A percentile compares a stretch with the other conserved stretches of the same genome.
phyloP scores from a whole-genome alignment of 306 rosid genomes.

The Vigna hirtella region DNA sequence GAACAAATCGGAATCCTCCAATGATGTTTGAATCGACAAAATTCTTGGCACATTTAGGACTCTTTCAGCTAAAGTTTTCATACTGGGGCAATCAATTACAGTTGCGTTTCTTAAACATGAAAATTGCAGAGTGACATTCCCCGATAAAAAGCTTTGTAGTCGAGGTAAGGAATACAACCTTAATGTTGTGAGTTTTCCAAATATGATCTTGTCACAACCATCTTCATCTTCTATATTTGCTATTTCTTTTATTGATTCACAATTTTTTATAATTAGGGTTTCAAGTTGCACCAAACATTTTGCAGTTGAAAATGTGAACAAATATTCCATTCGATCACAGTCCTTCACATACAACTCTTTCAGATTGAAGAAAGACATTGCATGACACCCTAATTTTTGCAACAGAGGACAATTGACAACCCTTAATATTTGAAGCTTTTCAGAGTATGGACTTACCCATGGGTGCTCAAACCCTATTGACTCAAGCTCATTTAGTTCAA shows the following conservation, averaged over 20 bases:
- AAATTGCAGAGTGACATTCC: conserved; percentile 13
- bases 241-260: conserved; percentile 20
- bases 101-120: neutral
- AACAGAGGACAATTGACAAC: neutral
- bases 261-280: neutral
- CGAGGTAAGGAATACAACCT: neutral
- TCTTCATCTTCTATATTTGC: neutral
- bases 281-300: neutral
- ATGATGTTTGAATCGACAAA: neutral
- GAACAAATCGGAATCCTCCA: neutral
- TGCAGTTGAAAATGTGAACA: too few relatives aligned
- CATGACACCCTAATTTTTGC: neutral
- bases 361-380: neutral
- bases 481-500: neutral
- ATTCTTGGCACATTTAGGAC: neutral
- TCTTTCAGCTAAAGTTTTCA: conserved; percentile 15
- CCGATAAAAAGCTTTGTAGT: conserved; percentile 13
- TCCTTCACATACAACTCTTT: too few relatives aligned
- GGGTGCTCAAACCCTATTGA: conserved; percentile 25
- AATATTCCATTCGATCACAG: too few relatives aligned
- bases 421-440: neutral
- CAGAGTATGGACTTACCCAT: conserved; percentile 7
- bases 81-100: neutral
- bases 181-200: neutral
- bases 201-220: neutral